Evolutionary conservation across 352 stramenopile genomes (phyloP).

Genomic region (Pythium coloratum): DNA sequence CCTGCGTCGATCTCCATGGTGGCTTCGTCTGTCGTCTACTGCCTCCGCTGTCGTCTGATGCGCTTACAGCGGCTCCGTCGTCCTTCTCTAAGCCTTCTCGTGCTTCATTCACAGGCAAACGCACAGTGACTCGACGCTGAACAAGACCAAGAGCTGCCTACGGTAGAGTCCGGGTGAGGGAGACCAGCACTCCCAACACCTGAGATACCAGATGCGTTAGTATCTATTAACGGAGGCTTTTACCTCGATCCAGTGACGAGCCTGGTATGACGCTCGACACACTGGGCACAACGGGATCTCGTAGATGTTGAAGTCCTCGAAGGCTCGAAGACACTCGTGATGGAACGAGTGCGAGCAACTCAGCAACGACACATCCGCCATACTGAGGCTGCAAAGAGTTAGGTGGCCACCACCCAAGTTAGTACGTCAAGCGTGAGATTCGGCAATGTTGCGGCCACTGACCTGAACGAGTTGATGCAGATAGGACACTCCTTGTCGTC

Average conservation of each 20-base stretch:
- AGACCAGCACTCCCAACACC: constrained; percentile 1
- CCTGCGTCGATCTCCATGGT: constrained; percentile 76
- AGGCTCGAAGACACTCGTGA: constrained; percentile 63
- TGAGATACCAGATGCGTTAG: background rate
- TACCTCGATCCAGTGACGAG: constrained; percentile 7
- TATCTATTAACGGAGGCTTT: constrained; percentile 9
- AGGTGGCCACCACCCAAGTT: background rate
- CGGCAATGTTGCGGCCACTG: background rate
- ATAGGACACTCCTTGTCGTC: constrained; percentile 77
- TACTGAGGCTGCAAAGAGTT: constrained; percentile 25
- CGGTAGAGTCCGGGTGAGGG: background rate
- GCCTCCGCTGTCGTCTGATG: background rate
- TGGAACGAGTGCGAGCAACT: constrained; percentile 85
- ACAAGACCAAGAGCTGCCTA: constrained; percentile 1
- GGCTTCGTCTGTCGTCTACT: background rate
- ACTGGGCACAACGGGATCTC: constrained; percentile 75
- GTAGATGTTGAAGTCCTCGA: constrained; percentile 89
- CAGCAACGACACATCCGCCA: constrained; percentile 49
- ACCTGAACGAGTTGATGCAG: constrained; percentile 78
- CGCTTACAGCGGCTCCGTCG: background rate
- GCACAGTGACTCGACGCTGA: background rate
- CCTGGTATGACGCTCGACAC: constrained; percentile 53
- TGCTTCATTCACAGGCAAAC: constrained; percentile 4
- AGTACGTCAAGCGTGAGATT: background rate
- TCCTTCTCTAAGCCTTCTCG: background rate